These are phyloP conservation scores for Hericium erinaceus DNA, from an alignment of 768 basidiomycete genomes.

Conservation along the genomic window DNA sequence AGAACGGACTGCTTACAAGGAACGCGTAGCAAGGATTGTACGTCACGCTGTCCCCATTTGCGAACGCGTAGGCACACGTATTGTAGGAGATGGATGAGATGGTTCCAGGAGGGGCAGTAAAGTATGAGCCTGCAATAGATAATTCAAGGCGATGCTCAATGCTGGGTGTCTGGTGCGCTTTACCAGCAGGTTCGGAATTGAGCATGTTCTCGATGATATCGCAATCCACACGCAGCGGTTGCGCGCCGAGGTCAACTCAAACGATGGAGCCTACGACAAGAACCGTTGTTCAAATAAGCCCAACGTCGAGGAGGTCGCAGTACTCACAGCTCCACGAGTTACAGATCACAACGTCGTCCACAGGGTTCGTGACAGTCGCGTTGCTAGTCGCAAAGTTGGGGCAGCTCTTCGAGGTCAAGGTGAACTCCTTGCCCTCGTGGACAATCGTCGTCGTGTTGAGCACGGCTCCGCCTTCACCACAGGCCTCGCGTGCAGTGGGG, in stretches of 20 bases:
- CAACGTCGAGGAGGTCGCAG: not conserved
- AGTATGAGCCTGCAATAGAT: not conserved
- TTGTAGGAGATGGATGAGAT: not conserved
- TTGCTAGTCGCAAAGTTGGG: not conserved
- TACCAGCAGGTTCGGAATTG: not conserved
- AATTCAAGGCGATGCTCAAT: not conserved
- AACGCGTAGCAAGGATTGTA: not conserved
- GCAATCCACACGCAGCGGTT: not conserved
- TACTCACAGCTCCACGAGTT: not conserved
- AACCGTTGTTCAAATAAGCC: not conserved
- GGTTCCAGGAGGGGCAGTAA: not conserved
- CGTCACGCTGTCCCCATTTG: not conserved
- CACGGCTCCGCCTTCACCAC: not conserved
- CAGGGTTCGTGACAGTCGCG: not conserved
- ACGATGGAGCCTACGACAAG: not conserved
- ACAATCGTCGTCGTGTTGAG: not conserved
- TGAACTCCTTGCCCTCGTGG: not conserved
- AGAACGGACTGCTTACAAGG: not conserved
- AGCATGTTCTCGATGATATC: not conserved
- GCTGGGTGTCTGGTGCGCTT: not conserved
- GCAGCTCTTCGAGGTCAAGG: not conserved
- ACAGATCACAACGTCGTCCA: not conserved
- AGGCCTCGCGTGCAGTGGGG: too few relatives aligned
- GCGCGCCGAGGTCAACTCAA: not conserved
- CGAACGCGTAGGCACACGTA: not conserved